Conservation (phyloP, 805 yeast species). For the Myxozyma sirexii region DNA sequence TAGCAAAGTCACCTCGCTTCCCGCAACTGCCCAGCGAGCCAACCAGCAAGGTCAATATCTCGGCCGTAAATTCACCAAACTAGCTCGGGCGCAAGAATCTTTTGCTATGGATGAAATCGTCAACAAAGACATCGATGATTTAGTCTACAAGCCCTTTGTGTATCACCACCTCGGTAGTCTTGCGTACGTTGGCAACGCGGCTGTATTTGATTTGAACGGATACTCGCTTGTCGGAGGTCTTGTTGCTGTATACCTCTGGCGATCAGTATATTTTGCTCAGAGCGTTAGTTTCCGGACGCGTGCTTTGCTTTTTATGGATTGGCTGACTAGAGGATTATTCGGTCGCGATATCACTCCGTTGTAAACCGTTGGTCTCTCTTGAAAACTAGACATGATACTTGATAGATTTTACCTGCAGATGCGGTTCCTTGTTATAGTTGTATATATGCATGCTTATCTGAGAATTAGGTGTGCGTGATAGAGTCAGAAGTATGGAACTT, state of each 20-base stretch:
- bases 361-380: neutral
- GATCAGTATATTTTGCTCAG: conserved; percentile 70
- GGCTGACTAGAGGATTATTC: conserved; percentile 52
- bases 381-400: neutral
- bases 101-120: conserved; percentile 50
- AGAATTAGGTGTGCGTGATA: too few species aligned
- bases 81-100: conserved; percentile 52
- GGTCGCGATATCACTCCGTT: conserved; percentile 36
- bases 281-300: conserved; percentile 66
- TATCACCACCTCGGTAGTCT: conserved; percentile 67
- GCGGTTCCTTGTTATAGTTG: neutral
- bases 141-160: conserved; percentile 58
- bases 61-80: conserved; percentile 59
- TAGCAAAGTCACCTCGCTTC: conserved; percentile 64
- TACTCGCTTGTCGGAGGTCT: conserved; percentile 66
- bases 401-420: too few species aligned
- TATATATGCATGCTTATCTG: neutral
- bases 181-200: conserved; percentile 71
- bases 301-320: conserved; percentile 64
- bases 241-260: conserved; percentile 73
- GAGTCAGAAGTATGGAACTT: too few species aligned
- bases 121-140: conserved; percentile 60
- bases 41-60: conserved; percentile 69
- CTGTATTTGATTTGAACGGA: conserved; percentile 66
- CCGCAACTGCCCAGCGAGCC: conserved; percentile 77